These are phyloP conservation scores for Ajuga reptans DNA, from an alignment of 305 asterid species.

Conservation along the genomic window DNA sequence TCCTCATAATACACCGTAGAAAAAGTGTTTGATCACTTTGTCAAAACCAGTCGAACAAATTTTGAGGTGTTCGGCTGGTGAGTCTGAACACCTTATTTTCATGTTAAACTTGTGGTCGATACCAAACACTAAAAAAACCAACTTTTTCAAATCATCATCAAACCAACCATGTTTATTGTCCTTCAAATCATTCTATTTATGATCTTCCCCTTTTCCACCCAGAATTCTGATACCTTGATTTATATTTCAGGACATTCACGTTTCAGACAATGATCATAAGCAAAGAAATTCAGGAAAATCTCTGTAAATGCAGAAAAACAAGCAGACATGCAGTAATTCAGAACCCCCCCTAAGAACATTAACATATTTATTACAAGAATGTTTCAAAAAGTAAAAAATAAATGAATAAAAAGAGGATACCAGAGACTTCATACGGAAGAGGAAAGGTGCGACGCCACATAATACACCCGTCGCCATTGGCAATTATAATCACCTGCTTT, in stretches of 20 bases:
- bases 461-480: conserved; percentile 47
- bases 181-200: neutral
- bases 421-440: conserved; percentile 47
- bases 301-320: neutral
- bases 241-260: neutral
- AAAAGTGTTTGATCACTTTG: no score
- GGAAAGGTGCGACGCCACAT: conserved; percentile 49
- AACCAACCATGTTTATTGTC: neutral
- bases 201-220: no score
- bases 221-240: neutral
- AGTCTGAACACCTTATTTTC: no score
- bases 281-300: neutral
- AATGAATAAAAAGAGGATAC: conserved; percentile 22
- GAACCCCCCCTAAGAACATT: neutral
- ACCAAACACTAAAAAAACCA: no score
- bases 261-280: neutral
- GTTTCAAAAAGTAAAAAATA: neutral
- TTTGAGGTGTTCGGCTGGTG: no score
- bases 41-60: no score
- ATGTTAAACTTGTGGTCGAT: no score
- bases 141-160: neutral
- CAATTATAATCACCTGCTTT: conserved; percentile 3
- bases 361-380: neutral
- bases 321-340: neutral
- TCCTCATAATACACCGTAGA: no score